Conservation (phyloP, 192 early-diverging fungal species). For the Podila epicladia region DNA sequence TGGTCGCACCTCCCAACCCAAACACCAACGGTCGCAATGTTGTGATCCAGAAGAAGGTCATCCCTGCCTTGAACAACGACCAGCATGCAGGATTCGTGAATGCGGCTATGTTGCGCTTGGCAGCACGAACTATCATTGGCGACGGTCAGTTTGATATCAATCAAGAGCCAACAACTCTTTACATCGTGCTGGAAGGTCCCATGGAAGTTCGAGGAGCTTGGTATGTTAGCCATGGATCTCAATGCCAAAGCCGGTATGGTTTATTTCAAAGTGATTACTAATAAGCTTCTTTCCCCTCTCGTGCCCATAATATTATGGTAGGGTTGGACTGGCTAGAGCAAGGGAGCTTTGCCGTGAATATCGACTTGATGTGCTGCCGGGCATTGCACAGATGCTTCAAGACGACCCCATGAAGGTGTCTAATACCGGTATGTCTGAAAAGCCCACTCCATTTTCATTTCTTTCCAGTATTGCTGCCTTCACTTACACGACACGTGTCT, state of each 20-base stretch:
- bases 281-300: not conserved
- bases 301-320: not conserved
- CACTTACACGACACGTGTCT: not conserved
- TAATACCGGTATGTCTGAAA: constrained; percentile 20
- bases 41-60: constrained; percentile 46
- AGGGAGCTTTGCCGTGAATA: constrained; percentile 47
- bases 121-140: constrained; percentile 58
- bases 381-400: constrained; percentile 48
- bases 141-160: constrained; percentile 58
- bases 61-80: constrained; percentile 46
- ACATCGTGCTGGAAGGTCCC: constrained; percentile 56
- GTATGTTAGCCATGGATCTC: constrained; percentile 16
- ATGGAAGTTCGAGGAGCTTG: constrained; percentile 63
- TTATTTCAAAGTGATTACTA: not conserved
- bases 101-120: constrained; percentile 60
- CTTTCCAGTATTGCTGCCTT: too few species aligned
- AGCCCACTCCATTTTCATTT: too few species aligned
- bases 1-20: constrained; percentile 33
- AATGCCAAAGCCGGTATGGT: not conserved
- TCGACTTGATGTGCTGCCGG: constrained; percentile 33
- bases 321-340: constrained; percentile 46
- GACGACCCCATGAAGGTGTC: constrained; percentile 30
- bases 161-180: constrained; percentile 39
- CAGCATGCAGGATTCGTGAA: constrained; percentile 61
- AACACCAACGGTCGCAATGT: constrained; percentile 35